Evolutionary conservation across 2,329 filamentous ascomycete species (phyloP), one percentile per base, ranked within the genome.

Genomic region (Neofusicoccum sp.): DNA sequence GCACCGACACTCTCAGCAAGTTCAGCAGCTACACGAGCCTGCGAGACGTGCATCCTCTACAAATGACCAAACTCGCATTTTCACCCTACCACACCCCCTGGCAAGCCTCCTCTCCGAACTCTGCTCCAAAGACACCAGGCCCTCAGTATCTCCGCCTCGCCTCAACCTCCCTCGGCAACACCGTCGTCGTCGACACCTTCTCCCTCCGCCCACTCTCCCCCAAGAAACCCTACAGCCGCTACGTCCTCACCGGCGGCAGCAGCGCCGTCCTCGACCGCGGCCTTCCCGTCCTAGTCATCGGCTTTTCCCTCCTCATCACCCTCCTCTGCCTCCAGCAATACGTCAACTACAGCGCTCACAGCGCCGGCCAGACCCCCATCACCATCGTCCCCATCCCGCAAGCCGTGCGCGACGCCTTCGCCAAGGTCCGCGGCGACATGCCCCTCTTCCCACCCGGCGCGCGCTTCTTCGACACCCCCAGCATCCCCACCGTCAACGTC

Each of bases 141-240:
- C 80, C 84, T 14, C 83, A 87, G 67, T 85, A 85, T 68, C 78
- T 96, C 66, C 90, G 90, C 67, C 84, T 96, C 3, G 92, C 90
- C 31, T 93, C 89, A 48, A 89, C 91, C 41, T 91, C 89, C 51
- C 86, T 96, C 67, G 88, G 86, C 63, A 93, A 92, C 71, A 90
- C 87, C 0, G 85, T 92, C 41, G 86, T 89, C 31, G 87, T 96
- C 28, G 90, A 96, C 74, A 89, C 86, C 40, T 86, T 96, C 64
- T 87, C 90, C 0, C 82, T 96, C 5, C 72, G 76, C 4, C 78
- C 79, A 8, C 68, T 78, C 24, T 68, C 75, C 12, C 77, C 84
- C 0, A 78, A 78, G n/a, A 76, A 80, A 11, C 79, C 68, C 24
- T 62, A 72, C 16, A 74, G 83, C 8, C 89, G 90, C 63, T 92